A percentile compares a stretch with the other conserved stretches of the same genome.
phyloP scores from a whole-genome alignment of 352 stramenopile species.

The Elongisporangium undulatum region DNA sequence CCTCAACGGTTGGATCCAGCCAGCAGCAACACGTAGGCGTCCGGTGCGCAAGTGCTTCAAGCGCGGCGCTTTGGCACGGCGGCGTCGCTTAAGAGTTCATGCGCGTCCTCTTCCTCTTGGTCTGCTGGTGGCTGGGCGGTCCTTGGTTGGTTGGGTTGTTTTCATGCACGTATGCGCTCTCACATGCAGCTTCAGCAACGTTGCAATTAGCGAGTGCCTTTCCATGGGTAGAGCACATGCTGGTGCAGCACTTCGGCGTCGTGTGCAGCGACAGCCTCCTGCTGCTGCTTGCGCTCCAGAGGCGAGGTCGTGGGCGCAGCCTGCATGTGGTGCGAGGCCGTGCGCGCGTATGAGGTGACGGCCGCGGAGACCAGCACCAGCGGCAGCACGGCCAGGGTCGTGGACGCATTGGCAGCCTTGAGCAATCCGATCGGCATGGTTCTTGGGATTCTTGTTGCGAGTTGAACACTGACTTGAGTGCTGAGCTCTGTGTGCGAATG shows the following conservation, averaged over 20 bases:
- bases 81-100: neutral
- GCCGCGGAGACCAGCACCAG: constrained; percentile 59
- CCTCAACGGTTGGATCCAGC: neutral
- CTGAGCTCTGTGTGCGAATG: neutral
- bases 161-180: neutral
- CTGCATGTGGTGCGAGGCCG: constrained; percentile 39
- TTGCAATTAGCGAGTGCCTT: constrained; percentile 47
- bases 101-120: constrained; percentile 1
- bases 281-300: constrained; percentile 24
- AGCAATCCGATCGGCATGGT: constrained; percentile 15
- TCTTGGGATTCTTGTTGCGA: neutral
- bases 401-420: constrained; percentile 33
- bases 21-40: neutral
- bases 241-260: constrained; percentile 51
- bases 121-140: neutral
- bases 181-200: neutral
- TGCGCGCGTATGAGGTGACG: constrained; percentile 60
- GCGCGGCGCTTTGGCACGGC: neutral
- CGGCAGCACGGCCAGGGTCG: constrained; percentile 43
- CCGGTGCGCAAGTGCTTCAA: neutral
- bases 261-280: constrained; percentile 16
- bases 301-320: constrained; percentile 14
- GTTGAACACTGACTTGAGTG: neutral
- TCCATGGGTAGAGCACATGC: constrained; percentile 62
- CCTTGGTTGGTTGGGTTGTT: neutral